Conservation (phyloP, 75 land plant species). For the Pinus albicaulis region DNA sequence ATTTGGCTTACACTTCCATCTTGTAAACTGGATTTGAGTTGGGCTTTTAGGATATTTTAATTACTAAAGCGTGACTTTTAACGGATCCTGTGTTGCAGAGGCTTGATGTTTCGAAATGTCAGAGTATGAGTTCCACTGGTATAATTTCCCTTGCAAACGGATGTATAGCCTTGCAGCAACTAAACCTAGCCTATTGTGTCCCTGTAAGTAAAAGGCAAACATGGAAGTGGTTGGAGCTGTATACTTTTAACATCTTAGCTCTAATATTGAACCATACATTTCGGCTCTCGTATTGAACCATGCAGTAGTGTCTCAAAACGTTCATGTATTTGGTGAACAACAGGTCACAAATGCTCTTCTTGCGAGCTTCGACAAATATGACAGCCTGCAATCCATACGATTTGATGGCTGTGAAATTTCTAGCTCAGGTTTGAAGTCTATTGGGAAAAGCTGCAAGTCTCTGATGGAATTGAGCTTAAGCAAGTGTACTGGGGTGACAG, state of each 20-base stretch:
- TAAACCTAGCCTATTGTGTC: conserved; percentile 38
- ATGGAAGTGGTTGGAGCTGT: not conserved
- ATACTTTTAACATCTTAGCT: not conserved
- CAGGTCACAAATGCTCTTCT: conserved; percentile 51
- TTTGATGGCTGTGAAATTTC: conserved; percentile 88
- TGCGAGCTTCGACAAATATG: conserved; percentile 26
- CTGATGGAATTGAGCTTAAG: conserved; percentile 81
- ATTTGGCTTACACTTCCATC: too few species aligned
- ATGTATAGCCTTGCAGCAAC: conserved; percentile 32
- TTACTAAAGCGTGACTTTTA: not conserved
- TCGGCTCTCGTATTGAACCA: not conserved
- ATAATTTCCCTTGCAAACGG: conserved; percentile 44
- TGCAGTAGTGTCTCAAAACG: not conserved
- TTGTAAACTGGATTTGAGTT: not conserved
- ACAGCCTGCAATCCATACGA: conserved; percentile 42
- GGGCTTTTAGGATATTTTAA: not conserved
- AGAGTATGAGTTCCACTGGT: conserved; percentile 43
- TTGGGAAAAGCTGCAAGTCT: conserved; percentile 57
- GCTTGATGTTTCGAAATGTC: conserved; percentile 57
- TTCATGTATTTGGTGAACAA: conserved; percentile 6
- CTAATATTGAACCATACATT: not conserved
- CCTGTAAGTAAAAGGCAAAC: conserved; percentile 23
- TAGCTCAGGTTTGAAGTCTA: conserved; percentile 47
- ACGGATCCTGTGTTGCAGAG: conserved; percentile 20
- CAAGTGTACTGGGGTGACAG: conserved; percentile 88